Percentiles rank a stretch among this genome's conserved stretches.
phyloP scores from a whole-genome alignment of 176 grass and related monocot genomes.

The Alloteropsis semialata region DNA sequence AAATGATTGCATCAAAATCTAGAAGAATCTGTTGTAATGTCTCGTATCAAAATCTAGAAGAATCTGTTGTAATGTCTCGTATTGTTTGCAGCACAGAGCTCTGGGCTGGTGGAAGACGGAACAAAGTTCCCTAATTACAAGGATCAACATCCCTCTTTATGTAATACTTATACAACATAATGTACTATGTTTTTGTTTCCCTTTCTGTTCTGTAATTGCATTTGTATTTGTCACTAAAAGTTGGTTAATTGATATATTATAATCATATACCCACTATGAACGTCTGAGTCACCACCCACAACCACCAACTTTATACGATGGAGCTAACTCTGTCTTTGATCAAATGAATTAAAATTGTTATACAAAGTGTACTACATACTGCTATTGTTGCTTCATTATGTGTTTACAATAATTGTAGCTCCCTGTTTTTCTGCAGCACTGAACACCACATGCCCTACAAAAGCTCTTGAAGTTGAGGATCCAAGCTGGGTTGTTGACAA shows the following conservation, averaged over 20 bases:
- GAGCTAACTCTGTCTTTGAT: not conserved
- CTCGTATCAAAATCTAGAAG: not conserved
- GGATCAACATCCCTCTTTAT: conserved; percentile 38
- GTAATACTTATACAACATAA: conserved; percentile 24
- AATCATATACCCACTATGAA: not conserved
- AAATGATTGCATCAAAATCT: conserved; percentile 2
- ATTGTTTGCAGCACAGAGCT: conserved; percentile 28
- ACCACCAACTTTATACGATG: conserved; percentile 3
- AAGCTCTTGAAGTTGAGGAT: conserved; percentile 65
- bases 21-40: not conserved
- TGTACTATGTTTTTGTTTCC: conserved; percentile 4
- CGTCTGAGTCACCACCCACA: not conserved
- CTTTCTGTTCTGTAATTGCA: not conserved
- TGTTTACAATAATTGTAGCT: conserved; percentile 4
- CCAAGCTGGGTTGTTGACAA: conserved; percentile 74
- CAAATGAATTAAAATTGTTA: not conserved
- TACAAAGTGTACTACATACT: conserved; percentile 8
- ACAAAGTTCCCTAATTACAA: conserved; percentile 30
- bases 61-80: not conserved
- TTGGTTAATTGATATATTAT: conserved; percentile 12
- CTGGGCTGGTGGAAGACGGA: conserved; percentile 29
- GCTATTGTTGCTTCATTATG: conserved; percentile 7
- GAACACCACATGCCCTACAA: conserved; percentile 4
- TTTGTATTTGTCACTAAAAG: conserved; percentile 15
- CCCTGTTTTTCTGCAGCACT: conserved; percentile 18